phyloP scores from a whole-genome alignment of 192 early-diverging fungal genomes.

The Jimgerdemannia flammicorona region DNA sequence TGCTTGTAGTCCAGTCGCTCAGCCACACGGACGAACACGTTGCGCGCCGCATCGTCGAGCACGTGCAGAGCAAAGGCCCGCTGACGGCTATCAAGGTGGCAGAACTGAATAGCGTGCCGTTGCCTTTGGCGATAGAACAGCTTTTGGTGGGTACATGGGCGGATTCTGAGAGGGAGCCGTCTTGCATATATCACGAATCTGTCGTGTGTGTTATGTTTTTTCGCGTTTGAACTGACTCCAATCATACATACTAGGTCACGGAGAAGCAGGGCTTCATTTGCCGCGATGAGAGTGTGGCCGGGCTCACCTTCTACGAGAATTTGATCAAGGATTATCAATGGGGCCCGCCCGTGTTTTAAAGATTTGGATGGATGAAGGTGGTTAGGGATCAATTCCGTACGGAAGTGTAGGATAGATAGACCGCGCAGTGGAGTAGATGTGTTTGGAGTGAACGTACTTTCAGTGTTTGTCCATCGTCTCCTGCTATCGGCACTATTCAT shows the following conservation, averaged over 20 bases:
- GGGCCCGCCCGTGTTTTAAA: background rate
- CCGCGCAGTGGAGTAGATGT: too few species aligned
- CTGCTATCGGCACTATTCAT: too few species aligned
- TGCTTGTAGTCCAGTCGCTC: slow-evolving; percentile 70
- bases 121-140: slow-evolving; percentile 63
- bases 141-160: slow-evolving; percentile 44
- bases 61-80: slow-evolving; percentile 46
- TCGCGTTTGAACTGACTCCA: slow-evolving; percentile 11
- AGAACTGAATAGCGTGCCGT: slow-evolving; percentile 48
- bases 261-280: slow-evolving; percentile 80
- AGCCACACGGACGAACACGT: slow-evolving; percentile 66
- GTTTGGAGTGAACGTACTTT: too few species aligned
- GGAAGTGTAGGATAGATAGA: too few species aligned
- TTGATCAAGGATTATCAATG: slow-evolving; percentile 27
- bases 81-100: slow-evolving; percentile 74
- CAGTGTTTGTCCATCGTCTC: too few species aligned
- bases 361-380: background rate
- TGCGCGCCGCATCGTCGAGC: slow-evolving; percentile 49
- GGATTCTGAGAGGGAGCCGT: background rate
- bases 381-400: background rate
- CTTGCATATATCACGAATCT: too few species aligned
- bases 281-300: slow-evolving; percentile 84
- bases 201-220: too few species aligned
- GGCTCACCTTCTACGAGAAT: slow-evolving; percentile 83
- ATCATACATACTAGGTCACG: slow-evolving; percentile 47